Base-by-base conservation (phyloP, 163 green algal genomes). In the Prototheca wickerhamii region DNA sequence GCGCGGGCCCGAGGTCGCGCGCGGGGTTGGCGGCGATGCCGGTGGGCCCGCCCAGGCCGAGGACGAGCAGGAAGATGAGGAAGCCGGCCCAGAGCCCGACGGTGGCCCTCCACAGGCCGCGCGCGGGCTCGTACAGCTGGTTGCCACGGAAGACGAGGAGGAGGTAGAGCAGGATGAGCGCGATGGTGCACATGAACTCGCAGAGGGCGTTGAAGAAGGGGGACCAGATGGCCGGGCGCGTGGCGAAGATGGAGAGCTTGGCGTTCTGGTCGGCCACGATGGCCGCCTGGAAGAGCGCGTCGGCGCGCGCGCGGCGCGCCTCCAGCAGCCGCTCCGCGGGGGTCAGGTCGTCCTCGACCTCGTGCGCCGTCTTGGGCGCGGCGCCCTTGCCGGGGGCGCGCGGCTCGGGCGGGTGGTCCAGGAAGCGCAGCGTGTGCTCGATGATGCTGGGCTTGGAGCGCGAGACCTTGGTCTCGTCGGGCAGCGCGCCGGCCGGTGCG, bases 191-290 rank as follows among this genome's bases (percentile, higher is more conserved):
- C 66, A 84, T 80, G 25, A 76, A 52, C 66, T 81, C 74, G n/a
- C 28, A 57, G 3, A 78, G 12, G 15, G 66, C 66, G 62, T 82
- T 79, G 58, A 80, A 80, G 20, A 74, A 12, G 1, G 82, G 82
- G 0, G 65, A 60, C 64, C 80, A 82, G 61, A 87, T 82, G 34
- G 79, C 81, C 2, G 83, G 83, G 20, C 83, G 67, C 4, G 81
- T 89, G 46, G 68, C 65, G 49, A 89, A 89, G 40, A 89, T 77
- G 25, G 54, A 67, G 8, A 89, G 72, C 66, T 89, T 89, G 35
- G 68, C 70, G 56, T 89, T 89, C 58, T 86, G 73, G 53, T 89
- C 82, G 0, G 73, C 73, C 25, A 73, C 52, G 1, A 80, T 54
- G 26, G 70, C 73, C 31, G 73, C 73, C 31, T 57, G 4, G 33